Evolutionary conservation across 1,284 basidiomycete species (phyloP).

Genomic region (Mycosarcoma maydis): DNA sequence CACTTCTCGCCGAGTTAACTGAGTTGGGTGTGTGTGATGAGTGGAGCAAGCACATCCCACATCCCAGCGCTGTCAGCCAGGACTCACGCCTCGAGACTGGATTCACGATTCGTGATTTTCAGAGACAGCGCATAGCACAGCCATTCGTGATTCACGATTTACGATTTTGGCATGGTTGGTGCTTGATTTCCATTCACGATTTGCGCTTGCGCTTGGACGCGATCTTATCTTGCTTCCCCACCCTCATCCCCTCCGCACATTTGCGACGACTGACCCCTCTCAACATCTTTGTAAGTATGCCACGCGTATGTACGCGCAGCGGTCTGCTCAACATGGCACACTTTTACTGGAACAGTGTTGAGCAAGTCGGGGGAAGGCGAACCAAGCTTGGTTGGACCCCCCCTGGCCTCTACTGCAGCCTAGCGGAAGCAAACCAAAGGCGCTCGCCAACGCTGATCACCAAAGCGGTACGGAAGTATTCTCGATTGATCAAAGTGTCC

Average conservation of each 20-base stretch:
- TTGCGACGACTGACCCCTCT: not conserved
- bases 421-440: too few species aligned
- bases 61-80: too few species aligned
- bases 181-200: conserved; percentile 1
- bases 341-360: too few species aligned
- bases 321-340: not conserved
- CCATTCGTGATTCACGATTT: too few species aligned
- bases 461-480: too few species aligned
- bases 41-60: not conserved
- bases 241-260: conserved; percentile 4
- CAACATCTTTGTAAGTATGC: conserved; percentile 4
- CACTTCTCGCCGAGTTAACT: too few species aligned
- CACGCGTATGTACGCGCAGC: not conserved
- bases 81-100: too few species aligned
- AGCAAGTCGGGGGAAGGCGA: too few species aligned
- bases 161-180: conserved; percentile 2
- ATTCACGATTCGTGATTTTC: not conserved
- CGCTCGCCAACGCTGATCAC: too few species aligned
- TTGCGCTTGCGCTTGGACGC: conserved; percentile 8
- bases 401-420: too few species aligned
- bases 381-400: not conserved
- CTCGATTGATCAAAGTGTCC: too few species aligned
- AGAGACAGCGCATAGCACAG: not conserved
- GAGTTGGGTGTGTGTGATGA: too few species aligned
- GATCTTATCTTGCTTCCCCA: conserved; percentile 14